Evolutionary conservation across 495 filamentous ascomycete genomes (phyloP).

Genomic region (Penicillium bovifimosum): DNA sequence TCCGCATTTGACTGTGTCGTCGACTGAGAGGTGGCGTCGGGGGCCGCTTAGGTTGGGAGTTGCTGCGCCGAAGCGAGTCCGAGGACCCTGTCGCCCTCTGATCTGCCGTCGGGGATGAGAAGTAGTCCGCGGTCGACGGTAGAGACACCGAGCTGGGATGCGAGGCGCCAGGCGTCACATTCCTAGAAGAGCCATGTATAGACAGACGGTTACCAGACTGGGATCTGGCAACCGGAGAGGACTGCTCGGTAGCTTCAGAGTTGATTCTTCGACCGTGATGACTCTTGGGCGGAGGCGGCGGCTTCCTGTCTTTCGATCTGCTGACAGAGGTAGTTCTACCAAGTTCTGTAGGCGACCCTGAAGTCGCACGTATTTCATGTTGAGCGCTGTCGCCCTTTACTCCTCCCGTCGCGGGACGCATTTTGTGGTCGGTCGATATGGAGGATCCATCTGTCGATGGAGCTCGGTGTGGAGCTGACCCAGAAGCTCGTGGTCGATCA

Average conservation of each 20-base stretch:
- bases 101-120: constrained; percentile 13
- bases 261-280: constrained; percentile 67
- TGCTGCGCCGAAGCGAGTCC: constrained; percentile 33
- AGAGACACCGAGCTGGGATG: constrained; percentile 49
- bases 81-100: constrained; percentile 12
- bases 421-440: constrained; percentile 6
- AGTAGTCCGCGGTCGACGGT: constrained; percentile 36
- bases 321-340: constrained; percentile 33
- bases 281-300: constrained; percentile 55
- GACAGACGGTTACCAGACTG: constrained; percentile 27
- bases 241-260: constrained; percentile 19
- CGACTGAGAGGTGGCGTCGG: constrained; percentile 47
- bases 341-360: constrained; percentile 27
- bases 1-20: constrained; percentile 44
- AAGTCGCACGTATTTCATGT: constrained; percentile 18
- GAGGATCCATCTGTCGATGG: constrained; percentile 23
- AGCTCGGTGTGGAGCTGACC: constrained; percentile 26
- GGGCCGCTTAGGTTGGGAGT: constrained; percentile 40
- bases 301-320: constrained; percentile 33
- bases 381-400: constrained; percentile 2
- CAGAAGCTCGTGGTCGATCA: constrained; percentile 20
- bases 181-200: constrained; percentile 24
- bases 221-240: constrained; percentile 21
- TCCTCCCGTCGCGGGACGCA: constrained; percentile 7
- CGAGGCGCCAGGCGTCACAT: constrained; percentile 24